phyloP scores from a whole-genome alignment of 169 alveolate species.

The Plasmodium falciparum region DNA sequence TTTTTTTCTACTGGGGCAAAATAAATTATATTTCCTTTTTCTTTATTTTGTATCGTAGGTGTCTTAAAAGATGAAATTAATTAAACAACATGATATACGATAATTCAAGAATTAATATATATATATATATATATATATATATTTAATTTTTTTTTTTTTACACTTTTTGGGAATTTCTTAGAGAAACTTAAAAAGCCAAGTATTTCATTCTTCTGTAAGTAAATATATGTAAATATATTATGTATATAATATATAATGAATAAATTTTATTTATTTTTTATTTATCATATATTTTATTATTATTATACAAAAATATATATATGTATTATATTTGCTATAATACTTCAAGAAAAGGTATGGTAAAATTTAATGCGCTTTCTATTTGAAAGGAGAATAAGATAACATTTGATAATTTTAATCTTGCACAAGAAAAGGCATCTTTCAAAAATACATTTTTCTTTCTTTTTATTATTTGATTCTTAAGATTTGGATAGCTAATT shows the following conservation, averaged over 20 bases:
- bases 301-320: not conserved
- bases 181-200: slow-evolving; percentile 63
- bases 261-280: not conserved
- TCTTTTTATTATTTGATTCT: slow-evolving; percentile 19
- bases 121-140: slow-evolving; percentile 2
- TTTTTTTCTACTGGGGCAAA: slow-evolving; percentile 52
- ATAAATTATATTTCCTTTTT: slow-evolving; percentile 61
- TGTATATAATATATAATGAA: not conserved
- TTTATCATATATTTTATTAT: slow-evolving; percentile 3
- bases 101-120: not conserved
- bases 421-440: slow-evolving; percentile 55
- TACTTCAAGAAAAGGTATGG: slow-evolving; percentile 69
- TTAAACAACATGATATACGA: not conserved
- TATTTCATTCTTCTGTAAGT: slow-evolving; percentile 39
- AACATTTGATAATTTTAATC: slow-evolving; percentile 23
- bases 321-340: not conserved
- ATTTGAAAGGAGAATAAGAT: slow-evolving; percentile 61
- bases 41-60: slow-evolving; percentile 28
- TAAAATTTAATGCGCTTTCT: slow-evolving; percentile 54
- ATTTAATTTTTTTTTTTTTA: not conserved
- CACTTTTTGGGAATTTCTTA: slow-evolving; percentile 54
- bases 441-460: slow-evolving; percentile 43
- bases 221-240: not conserved
- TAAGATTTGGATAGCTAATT: slow-evolving; percentile 50
- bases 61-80: not conserved